Percentiles rank a stretch among this genome's conserved stretches.
These are phyloP conservation scores for Ophiocytium majus DNA, from an alignment of 352 stramenopile genomes.

Conservation along the genomic window DNA sequence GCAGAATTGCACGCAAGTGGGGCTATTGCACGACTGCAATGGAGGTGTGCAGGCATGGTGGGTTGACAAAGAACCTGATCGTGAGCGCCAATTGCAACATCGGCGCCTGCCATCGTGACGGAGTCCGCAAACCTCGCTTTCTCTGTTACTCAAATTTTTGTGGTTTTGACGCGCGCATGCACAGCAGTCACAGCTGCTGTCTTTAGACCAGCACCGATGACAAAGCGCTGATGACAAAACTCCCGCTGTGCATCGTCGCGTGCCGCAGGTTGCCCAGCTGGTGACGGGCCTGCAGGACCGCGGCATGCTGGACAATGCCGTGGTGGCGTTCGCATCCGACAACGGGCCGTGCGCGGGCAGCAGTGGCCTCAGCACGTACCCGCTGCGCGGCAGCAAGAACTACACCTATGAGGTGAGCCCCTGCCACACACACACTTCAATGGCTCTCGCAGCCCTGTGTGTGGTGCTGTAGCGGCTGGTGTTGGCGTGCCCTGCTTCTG, in stretches of 20 bases:
- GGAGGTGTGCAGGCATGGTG: too few relatives aligned
- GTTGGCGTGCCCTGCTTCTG: background rate
- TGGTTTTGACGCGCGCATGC: too few relatives aligned
- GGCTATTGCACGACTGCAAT: too few relatives aligned
- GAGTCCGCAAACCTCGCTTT: background rate
- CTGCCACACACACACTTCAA: too few relatives aligned
- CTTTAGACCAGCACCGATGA: too few relatives aligned
- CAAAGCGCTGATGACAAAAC: too few relatives aligned
- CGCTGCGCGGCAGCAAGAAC: background rate
- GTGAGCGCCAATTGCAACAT: background rate
- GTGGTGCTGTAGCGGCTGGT: background rate
- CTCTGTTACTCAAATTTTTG: too few relatives aligned
- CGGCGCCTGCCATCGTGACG: too few relatives aligned
- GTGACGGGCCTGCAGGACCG: background rate
- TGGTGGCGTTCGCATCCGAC: conserved; percentile 15
- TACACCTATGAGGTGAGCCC: conserved; percentile 17
- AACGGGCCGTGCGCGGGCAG: background rate
- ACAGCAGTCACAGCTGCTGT: too few relatives aligned
- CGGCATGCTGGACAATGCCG: background rate
- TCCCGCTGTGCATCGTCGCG: too few relatives aligned
- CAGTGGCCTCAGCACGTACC: background rate
- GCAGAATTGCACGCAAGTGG: too few relatives aligned
- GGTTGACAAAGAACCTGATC: background rate
- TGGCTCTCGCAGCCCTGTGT: too few relatives aligned
- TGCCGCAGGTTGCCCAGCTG: background rate